A percentile compares a stretch with the other conserved stretches of the same genome.
phyloP scores from a whole-genome alignment of 495 filamentous ascomycete genomes.

The Elasticomyces elasticus region DNA sequence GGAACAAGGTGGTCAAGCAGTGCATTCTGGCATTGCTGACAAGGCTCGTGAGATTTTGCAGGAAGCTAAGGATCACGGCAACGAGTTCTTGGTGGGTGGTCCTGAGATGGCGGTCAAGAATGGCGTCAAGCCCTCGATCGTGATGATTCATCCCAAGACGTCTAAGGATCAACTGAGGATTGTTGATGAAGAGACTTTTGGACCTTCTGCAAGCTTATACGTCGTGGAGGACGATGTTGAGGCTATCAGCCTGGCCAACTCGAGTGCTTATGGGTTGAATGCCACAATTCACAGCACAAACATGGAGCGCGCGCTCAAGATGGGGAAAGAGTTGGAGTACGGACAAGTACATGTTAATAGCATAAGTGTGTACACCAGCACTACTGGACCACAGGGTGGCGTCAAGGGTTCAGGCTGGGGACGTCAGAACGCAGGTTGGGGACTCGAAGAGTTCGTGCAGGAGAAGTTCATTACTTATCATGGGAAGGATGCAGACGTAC shows the following conservation, averaged over 20 bases:
- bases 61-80: constrained; percentile 20
- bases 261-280: constrained; percentile 19
- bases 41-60: constrained; percentile 21
- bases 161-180: constrained; percentile 11
- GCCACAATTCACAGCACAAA: constrained; percentile 20
- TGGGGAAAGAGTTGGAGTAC: constrained; percentile 22
- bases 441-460: constrained; percentile 19
- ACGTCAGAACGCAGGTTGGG: constrained; percentile 20
- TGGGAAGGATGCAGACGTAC: constrained; percentile 12
- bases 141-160: constrained; percentile 21
- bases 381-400: constrained; percentile 19
- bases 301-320: constrained; percentile 19
- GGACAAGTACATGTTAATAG: constrained; percentile 23
- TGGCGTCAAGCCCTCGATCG: constrained; percentile 20
- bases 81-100: constrained; percentile 24
- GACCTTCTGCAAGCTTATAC: constrained; percentile 18
- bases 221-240: constrained; percentile 15
- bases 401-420: constrained; percentile 24
- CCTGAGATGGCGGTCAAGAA: constrained; percentile 13
- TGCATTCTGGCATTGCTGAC: constrained; percentile 20
- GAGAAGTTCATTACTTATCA: constrained; percentile 29
- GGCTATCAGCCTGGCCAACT: constrained; percentile 17
- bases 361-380: constrained; percentile 14
- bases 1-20: constrained; percentile 14
- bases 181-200: constrained; percentile 24